Conservation (phyloP, 2,329 filamentous ascomycete genomes). For the Fusarium tuaranense region DNA sequence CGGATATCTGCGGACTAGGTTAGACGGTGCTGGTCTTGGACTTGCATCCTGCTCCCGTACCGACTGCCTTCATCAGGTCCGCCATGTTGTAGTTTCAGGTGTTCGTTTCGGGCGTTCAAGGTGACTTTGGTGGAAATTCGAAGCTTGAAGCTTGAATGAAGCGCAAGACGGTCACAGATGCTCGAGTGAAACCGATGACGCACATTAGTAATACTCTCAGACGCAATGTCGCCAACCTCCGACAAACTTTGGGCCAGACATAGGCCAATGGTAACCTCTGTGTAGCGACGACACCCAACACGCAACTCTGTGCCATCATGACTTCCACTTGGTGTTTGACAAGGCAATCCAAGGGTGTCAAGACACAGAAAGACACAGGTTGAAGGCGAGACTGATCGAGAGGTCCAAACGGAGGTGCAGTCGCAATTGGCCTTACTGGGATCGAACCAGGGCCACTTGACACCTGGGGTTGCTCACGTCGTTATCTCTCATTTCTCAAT, state of each 20-base stretch:
- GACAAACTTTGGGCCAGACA: slow-evolving; percentile 5
- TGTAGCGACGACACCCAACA: background rate
- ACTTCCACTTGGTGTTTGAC: background rate
- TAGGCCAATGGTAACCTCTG: background rate
- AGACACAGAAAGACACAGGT: background rate
- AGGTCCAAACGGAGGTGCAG: background rate
- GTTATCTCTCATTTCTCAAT: background rate
- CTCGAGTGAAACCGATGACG: slow-evolving; percentile 23
- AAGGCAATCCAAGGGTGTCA: background rate
- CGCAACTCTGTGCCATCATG: background rate
- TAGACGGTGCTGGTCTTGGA: slow-evolving; percentile 12
- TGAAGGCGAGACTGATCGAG: background rate
- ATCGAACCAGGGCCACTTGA: background rate
- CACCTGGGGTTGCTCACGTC: background rate
- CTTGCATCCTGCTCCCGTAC: slow-evolving; percentile 44
- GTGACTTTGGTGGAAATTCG: slow-evolving; percentile 5
- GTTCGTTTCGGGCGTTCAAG: background rate
- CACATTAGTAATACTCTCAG: slow-evolving; percentile 44
- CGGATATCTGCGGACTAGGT: slow-evolving; percentile 63
- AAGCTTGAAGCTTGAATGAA: background rate
- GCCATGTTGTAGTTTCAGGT: slow-evolving; percentile 42
- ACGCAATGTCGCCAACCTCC: slow-evolving; percentile 14
- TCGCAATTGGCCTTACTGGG: background rate
- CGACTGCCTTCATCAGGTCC: slow-evolving; percentile 57
- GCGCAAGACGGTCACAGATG: slow-evolving; percentile 5